These are phyloP conservation scores for Phytophthora cryptogea DNA, from an alignment of 352 stramenopile genomes.

Conservation along the genomic window DNA sequence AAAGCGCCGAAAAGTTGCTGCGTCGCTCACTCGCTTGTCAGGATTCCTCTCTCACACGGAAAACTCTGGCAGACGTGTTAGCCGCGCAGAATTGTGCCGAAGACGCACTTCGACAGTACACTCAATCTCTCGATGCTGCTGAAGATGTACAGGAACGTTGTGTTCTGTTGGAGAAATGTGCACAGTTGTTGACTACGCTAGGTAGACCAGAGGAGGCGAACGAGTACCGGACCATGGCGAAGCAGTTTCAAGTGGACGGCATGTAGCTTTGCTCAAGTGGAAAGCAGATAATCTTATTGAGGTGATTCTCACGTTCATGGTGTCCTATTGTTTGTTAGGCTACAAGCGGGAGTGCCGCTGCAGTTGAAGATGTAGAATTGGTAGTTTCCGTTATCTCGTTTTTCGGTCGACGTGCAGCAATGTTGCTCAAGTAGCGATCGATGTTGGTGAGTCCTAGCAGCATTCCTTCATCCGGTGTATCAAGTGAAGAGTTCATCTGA, in stretches of 20 bases:
- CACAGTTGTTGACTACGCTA: slow-evolving; percentile 66
- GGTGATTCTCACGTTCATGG: not conserved
- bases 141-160: slow-evolving; percentile 46
- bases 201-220: slow-evolving; percentile 67
- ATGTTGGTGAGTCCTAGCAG: slow-evolving; percentile 73
- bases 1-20: slow-evolving; percentile 72
- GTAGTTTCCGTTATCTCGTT: slow-evolving; percentile 2
- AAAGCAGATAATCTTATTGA: slow-evolving; percentile 16
- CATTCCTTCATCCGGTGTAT: slow-evolving; percentile 63
- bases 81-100: slow-evolving; percentile 81
- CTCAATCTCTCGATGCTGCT: slow-evolving; percentile 52
- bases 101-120: slow-evolving; percentile 73
- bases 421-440: slow-evolving; percentile 42
- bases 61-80: slow-evolving; percentile 79
- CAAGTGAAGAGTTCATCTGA: slow-evolving; percentile 60
- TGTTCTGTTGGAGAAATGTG: slow-evolving; percentile 63
- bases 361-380: slow-evolving; percentile 1
- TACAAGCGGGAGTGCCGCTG: slow-evolving; percentile 12
- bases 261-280: slow-evolving; percentile 10
- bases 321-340: slow-evolving; percentile 9
- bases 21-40: slow-evolving; percentile 64
- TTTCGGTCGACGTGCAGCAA: slow-evolving; percentile 32
- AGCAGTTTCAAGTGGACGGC: slow-evolving; percentile 39
- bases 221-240: slow-evolving; percentile 69
- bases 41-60: slow-evolving; percentile 77